A percentile compares a stretch with the other conserved stretches of the same genome.
Conservation (phyloP, 805 yeast genomes). For the Ogataea wickerhamii region DNA sequence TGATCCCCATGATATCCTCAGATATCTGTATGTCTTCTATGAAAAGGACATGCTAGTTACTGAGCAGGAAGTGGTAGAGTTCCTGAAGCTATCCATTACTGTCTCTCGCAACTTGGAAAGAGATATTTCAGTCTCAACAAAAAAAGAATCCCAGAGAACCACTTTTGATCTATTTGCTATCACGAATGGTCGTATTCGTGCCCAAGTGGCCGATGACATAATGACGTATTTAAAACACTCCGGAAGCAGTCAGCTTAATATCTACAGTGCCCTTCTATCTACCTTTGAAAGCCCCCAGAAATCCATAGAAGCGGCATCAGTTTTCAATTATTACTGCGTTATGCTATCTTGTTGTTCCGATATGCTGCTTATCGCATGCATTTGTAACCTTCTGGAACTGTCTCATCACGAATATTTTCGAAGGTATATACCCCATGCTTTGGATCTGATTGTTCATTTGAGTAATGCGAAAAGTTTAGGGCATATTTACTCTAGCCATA, state of each 20-base stretch:
- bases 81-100: conserved; percentile 33
- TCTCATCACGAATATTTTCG: conserved; percentile 31
- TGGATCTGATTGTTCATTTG: conserved; percentile 24
- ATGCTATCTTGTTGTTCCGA: conserved; percentile 31
- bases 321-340: conserved; percentile 37
- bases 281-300: conserved; percentile 36
- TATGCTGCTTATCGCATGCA: conserved; percentile 31
- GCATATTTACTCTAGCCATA: conserved; percentile 31
- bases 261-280: conserved; percentile 31
- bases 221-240: conserved; percentile 4
- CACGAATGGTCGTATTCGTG: conserved; percentile 22
- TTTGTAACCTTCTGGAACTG: conserved; percentile 42
- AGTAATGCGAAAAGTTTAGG: conserved; percentile 13
- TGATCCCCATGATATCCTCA: conserved; percentile 38
- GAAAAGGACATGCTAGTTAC: conserved; percentile 40
- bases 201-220: conserved; percentile 19
- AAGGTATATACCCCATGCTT: conserved; percentile 30
- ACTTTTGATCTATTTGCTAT: conserved; percentile 9
- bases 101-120: conserved; percentile 23
- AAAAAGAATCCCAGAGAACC: neutral
- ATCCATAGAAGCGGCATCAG: conserved; percentile 36
- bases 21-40: conserved; percentile 42
- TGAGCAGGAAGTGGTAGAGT: conserved; percentile 29
- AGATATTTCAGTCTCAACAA: conserved; percentile 1
- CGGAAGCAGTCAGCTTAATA: conserved; percentile 17